Base-by-base conservation (phyloP, 306 rosid genomes). In the Astragalus membranaceus region DNA sequence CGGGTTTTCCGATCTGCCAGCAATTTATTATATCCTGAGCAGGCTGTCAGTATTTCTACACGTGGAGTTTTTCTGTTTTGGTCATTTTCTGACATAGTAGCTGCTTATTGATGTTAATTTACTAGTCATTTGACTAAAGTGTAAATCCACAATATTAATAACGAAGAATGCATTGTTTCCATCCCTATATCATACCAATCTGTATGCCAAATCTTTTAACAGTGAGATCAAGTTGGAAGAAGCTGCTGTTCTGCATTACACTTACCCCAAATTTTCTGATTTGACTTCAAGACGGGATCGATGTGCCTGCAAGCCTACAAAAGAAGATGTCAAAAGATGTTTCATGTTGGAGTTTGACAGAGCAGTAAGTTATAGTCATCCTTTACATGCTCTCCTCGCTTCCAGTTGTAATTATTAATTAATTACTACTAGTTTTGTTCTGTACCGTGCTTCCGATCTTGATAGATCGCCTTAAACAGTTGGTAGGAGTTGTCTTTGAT, bases 241-340 rank as follows among this genome's bases (percentile, higher is more conserved):
- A 78, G 89, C 86, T 42, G 86, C 86, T 69, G 83, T 85, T 79
- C 80, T 85, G 70, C 89, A 85, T 74, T 85, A 79, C 69, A 82
- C 89, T 35, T 85, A 85, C 72, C 50, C 89, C 59, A 85, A 85
- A 61, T 85, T 82, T 74, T 82, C 89, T 53, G 89, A 85, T 82
- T 79, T 85, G 78, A 85, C 86, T 73, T 85, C 89, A 76, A 85
- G 89, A 63, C 89, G 86, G 54, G 83, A 85, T 77, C 79, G 86
- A 11, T 85, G 89, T 74, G 83, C 85, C 70, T 85, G 89, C 79
- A 85, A 85, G 76, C 87, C 89, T 66, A 85, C 87, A 44, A 85
- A 85, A 83, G 89, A 85, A 9, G 89, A 82, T 67, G 87, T 85
- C 23, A 85, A 85, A 85, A 85, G 87, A 85, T 85, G 89, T 82